Evolutionary conservation across 2,329 filamentous ascomycete species (phyloP), one percentile per base, ranked within the genome.

Genomic region (Chaetothyriales sp.): DNA sequence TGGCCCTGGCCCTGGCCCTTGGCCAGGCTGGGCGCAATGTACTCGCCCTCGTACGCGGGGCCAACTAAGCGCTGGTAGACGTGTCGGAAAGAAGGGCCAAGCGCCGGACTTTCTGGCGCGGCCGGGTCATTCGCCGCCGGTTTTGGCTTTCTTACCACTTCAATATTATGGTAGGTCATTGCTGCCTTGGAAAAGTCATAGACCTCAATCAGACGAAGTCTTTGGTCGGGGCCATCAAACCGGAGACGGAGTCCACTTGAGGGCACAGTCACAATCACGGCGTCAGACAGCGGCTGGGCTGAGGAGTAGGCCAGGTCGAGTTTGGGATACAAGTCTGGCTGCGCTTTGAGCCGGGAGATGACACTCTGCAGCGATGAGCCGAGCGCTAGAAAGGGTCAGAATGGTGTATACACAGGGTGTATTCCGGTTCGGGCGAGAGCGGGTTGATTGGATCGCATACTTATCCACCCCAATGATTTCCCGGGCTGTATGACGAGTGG

Each of bases 51-150:
- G 64, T 94, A 96, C 0, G 90, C 93, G 18, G 89, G 89, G 0
- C 92, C 92, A 56, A 98, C 81, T n/a, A 95, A 73, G 49, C 86
- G 81, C 61, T 94, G 87, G 65, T 96, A 98, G 58, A 98, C 83
- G 65, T 93, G 86, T 53, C 83, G 78, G 65, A 95, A 95, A 15
- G 78, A 83, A 3, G 88, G 89, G 0, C 86, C 86, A 8, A 66
- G 65, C 47, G 72, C 61, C 18, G 63, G 58, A 7, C 56, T 48
- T 12, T 62, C 52, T 57, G 64, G 60, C 45, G 67, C 64, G 18
- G 61, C 39, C 43, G 25, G 28, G 64, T 65, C 53, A 67, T 70
- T 44, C 77, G 77, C 53, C 22, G 62, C 55, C 55, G n/a, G n/a
- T n/a, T 68, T 68, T 12, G 56, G 53, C 20, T 62, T 61, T 62